Evolutionary conservation across 108 stramenopile genomes (phyloP), one percentile per base, ranked within the genome.

Genomic region (Conticribra weissflogii): DNA sequence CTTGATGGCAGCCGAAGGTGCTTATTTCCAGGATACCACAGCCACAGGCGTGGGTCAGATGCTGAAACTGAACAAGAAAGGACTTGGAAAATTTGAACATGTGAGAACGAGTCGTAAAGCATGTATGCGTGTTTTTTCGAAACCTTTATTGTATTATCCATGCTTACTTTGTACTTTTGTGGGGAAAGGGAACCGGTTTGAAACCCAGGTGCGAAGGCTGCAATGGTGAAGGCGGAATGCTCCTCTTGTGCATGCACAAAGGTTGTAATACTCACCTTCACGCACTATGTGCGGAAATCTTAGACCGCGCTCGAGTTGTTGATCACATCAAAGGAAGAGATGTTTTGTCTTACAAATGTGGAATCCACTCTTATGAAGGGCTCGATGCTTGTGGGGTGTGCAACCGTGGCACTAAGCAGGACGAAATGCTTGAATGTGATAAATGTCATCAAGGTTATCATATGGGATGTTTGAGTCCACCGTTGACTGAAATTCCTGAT

Each of bases 401-500:
- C 19, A 51, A 51, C 17, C 50, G 12, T 19, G 19, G 50, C 16
- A 51, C 16, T 51, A 51, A 51, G 50, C 50, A 51, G 18, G 18
- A 21, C 19, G 50, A 51, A 51, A 51, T 51, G 50, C 19, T 51
- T 17, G 50, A 80, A n/a, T 83, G 82, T 69, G 82, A 83, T 49
- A 72, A 54, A 34, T 83, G 82, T 47, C 64, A 80, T 45, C 70
- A 36, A 54, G 74, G 63, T 32, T 83, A 66, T 41, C 82, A 83
- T 68, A 69, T 52, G 51, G 34, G 27, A 45, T 83, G 82, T 62
- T 18, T 83, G 27, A 25, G 25, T 12, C 81, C 81, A 3, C 81
- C 81, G 5, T 62, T 83, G 18, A 18, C 7, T 31, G 46, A 33
- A 15, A 62, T 80, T 28, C 82, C 82, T 23, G 49, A 71, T 21